Conservation (phyloP, 169 alveolate species). For the Plasmodium falciparum region DNA sequence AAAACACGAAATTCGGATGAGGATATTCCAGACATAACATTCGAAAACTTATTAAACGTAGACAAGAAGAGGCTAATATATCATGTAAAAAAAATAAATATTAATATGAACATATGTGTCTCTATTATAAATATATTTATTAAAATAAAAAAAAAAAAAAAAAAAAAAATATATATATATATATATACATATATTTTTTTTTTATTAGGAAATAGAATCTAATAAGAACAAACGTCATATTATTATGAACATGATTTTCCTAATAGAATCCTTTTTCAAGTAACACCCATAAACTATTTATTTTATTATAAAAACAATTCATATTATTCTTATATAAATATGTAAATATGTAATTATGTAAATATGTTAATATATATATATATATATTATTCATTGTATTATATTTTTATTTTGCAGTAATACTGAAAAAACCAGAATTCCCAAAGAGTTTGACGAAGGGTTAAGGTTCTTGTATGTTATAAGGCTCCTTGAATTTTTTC, state of each 20-base stretch:
- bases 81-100: constrained; percentile 6
- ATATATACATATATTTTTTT: not conserved
- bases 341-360: too few species aligned
- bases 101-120: not conserved
- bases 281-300: constrained; percentile 1
- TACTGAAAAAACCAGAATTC: constrained; percentile 44
- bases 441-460: constrained; percentile 57
- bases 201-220: constrained; percentile 42
- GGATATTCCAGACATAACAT: constrained; percentile 49
- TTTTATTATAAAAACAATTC: not conserved
- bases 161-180: not conserved
- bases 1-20: constrained; percentile 64
- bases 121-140: not conserved
- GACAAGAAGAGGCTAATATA: constrained; percentile 44
- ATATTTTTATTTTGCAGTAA: constrained; percentile 31
- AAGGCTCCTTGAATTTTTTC: constrained; percentile 56
- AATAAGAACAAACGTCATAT: constrained; percentile 22
- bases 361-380: not conserved
- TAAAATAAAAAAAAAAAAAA: not conserved
- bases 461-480: constrained; percentile 43
- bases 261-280: constrained; percentile 65
- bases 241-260: constrained; percentile 39
- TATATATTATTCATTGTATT: not conserved
- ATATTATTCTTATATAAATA: not conserved
- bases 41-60: constrained; percentile 15